Percentiles rank a stretch among this genome's conserved stretches.
Conservation (phyloP, 352 stramenopile genomes). For the Pythium biforme region DNA sequence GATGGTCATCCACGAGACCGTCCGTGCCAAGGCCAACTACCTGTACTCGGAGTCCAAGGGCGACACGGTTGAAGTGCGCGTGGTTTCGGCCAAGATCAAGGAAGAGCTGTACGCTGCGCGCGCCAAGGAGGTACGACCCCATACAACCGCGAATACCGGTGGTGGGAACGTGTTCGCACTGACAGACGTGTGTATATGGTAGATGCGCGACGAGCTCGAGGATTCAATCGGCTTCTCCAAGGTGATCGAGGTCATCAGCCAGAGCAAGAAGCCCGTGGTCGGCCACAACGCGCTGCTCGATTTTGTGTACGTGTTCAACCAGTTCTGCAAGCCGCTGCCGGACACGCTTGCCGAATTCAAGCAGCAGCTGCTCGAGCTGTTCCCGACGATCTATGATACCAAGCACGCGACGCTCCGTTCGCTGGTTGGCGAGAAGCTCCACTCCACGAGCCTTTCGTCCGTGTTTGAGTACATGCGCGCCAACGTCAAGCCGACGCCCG, state of each 20-base stretch:
- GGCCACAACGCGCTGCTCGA: slow-evolving; percentile 84
- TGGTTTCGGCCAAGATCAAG: slow-evolving; percentile 62
- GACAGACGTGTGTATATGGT: background rate
- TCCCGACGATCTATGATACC: slow-evolving; percentile 79
- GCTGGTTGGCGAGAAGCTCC: slow-evolving; percentile 47
- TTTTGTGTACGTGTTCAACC: slow-evolving; percentile 83
- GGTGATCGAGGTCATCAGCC: slow-evolving; percentile 70
- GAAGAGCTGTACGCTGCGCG: slow-evolving; percentile 56
- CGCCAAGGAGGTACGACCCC: slow-evolving; percentile 30
- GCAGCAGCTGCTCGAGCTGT: slow-evolving; percentile 57
- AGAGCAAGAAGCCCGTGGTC: slow-evolving; percentile 73
- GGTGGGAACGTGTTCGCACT: no score
- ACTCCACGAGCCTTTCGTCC: slow-evolving; percentile 56
- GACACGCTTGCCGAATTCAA: slow-evolving; percentile 72
- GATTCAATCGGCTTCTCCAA: slow-evolving; percentile 73
- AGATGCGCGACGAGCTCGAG: slow-evolving; percentile 62
- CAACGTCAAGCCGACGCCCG: slow-evolving; percentile 52
- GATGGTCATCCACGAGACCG: slow-evolving; percentile 72
- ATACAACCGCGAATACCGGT: background rate
- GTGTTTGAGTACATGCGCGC: slow-evolving; percentile 81
- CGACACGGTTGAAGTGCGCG: slow-evolving; percentile 56
- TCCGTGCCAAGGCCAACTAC: slow-evolving; percentile 50
- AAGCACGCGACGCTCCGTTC: slow-evolving; percentile 70
- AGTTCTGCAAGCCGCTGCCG: slow-evolving; percentile 81
- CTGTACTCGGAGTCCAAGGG: slow-evolving; percentile 55